phyloP scores from a whole-genome alignment of 495 filamentous ascomycete species.

The Xylaria cubensis region DNA sequence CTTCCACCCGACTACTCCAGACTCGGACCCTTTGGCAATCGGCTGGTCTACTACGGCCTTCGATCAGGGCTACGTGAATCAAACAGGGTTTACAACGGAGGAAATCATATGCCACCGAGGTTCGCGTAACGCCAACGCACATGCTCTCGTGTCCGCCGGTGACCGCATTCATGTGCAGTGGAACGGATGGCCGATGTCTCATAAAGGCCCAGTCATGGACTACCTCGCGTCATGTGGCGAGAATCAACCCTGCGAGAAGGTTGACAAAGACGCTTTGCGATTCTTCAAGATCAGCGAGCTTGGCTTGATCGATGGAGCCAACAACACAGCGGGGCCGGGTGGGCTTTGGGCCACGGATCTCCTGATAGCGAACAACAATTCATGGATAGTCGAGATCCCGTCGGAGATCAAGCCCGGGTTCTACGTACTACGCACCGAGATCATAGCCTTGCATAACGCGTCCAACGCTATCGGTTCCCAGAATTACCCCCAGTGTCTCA shows the following conservation, averaged over 20 bases:
- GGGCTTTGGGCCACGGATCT: constrained; percentile 65
- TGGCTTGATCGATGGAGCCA: constrained; percentile 57
- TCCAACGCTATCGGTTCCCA: constrained; percentile 65
- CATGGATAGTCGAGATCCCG: constrained; percentile 71
- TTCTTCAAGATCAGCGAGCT: constrained; percentile 76
- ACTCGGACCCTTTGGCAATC: constrained; percentile 37
- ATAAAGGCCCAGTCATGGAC: constrained; percentile 57
- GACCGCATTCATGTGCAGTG: constrained; percentile 66
- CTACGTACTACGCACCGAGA: constrained; percentile 78
- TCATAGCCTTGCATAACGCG: constrained; percentile 74
- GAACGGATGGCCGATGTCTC: constrained; percentile 69
- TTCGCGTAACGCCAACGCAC: constrained; percentile 58
- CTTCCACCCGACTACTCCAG: constrained; percentile 53
- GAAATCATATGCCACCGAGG: constrained; percentile 74
- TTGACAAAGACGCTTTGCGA: constrained; percentile 66
- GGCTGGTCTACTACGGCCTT: constrained; percentile 55
- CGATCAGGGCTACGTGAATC: constrained; percentile 61
- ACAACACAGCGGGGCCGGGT: constrained; percentile 22
- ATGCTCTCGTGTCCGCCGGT: constrained; percentile 61
- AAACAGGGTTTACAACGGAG: constrained; percentile 50
- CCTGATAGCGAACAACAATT: constrained; percentile 71
- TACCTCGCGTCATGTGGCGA: constrained; percentile 75
- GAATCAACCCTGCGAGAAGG: constrained; percentile 62
- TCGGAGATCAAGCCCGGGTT: constrained; percentile 63
- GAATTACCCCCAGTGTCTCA: constrained; percentile 77